phyloP scores from a whole-genome alignment of 129 eudicot species.

The Flaveria ramosissima region DNA sequence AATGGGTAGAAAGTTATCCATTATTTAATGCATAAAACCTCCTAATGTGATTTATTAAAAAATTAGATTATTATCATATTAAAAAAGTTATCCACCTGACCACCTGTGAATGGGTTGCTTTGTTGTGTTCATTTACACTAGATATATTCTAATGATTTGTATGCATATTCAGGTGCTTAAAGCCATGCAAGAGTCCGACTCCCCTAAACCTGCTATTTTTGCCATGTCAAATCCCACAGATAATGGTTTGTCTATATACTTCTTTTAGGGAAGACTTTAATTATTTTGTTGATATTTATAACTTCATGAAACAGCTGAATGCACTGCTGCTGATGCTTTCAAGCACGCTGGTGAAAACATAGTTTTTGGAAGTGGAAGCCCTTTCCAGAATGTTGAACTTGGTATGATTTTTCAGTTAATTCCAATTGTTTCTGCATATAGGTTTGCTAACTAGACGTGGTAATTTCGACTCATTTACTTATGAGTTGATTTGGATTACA shows the following conservation, averaged over 20 bases:
- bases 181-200: constrained; percentile 87
- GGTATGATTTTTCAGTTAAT: constrained; percentile 48
- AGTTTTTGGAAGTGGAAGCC: constrained; percentile 98
- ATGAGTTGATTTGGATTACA: neutral
- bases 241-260: constrained; percentile 60
- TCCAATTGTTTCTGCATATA: neutral
- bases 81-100: too few species aligned
- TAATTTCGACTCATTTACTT: neutral
- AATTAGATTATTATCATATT: neutral
- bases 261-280: neutral
- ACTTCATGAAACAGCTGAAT: constrained; percentile 73
- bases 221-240: constrained; percentile 99
- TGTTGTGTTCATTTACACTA: neutral
- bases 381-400: constrained; percentile 84
- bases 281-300: constrained; percentile 13
- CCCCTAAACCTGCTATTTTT: constrained; percentile 86
- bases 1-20: neutral
- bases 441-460: neutral
- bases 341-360: constrained; percentile 84
- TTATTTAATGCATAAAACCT: neutral
- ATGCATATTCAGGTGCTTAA: constrained; percentile 63
- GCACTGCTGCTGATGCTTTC: constrained; percentile 95
- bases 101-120: neutral
- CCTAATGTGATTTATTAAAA: neutral
- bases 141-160: constrained; percentile 21